These are phyloP conservation scores for Rhododendron ovatum DNA, from an alignment of 148 eudicot species.

Conservation along the genomic window DNA sequence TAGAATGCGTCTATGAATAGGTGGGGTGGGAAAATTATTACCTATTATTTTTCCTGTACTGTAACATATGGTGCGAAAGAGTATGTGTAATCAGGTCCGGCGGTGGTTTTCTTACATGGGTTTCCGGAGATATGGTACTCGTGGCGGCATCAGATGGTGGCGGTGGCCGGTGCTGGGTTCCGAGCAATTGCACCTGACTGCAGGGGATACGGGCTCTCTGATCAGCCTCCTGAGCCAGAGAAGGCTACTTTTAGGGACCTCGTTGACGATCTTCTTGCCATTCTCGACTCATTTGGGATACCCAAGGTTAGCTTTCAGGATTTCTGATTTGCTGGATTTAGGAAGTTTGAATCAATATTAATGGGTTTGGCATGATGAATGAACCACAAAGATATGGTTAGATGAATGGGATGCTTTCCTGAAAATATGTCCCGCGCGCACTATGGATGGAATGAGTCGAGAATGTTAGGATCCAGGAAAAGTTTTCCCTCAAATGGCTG, in stretches of 20 bases:
- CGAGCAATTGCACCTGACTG: conserved; percentile 19
- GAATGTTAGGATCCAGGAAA: no score
- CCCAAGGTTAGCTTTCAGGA: background rate
- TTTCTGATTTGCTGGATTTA: background rate
- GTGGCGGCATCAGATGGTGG: conserved; percentile 29
- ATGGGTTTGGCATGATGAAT: background rate
- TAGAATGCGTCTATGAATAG: no score
- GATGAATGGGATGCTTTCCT: no score
- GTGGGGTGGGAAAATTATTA: no score
- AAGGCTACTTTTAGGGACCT: conserved; percentile 22
- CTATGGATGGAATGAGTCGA: no score
- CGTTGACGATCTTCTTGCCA: conserved; percentile 12
- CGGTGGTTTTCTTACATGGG: conserved; percentile 22
- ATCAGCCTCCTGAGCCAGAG: conserved; percentile 14
- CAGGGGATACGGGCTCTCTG: conserved; percentile 24
- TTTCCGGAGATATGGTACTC: conserved; percentile 30
- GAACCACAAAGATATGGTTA: background rate
- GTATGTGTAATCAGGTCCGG: conserved; percentile 11
- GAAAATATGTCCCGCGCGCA: no score
- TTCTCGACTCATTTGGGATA: conserved; percentile 13
- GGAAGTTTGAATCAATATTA: background rate
- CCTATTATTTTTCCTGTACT: no score
- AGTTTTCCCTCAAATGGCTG: no score
- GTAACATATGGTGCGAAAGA: no score
- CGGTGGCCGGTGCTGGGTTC: conserved; percentile 15